phyloP scores from a whole-genome alignment of 768 basidiomycete species.

The Termitomyces eurrhizus region DNA sequence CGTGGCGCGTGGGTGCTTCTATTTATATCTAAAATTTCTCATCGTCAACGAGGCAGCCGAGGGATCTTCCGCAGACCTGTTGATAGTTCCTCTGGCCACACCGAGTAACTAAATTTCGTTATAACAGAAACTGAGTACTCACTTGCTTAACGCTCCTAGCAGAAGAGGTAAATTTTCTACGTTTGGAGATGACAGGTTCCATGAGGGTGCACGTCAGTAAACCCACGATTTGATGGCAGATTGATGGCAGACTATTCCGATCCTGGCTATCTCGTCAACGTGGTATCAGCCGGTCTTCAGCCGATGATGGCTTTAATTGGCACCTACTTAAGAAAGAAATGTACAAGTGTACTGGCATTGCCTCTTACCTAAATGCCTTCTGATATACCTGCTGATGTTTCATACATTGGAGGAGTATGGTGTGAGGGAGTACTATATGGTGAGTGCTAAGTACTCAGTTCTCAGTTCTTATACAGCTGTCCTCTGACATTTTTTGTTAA shows the following conservation, averaged over 20 bases:
- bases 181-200: neutral
- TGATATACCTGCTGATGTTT: slow-evolving; percentile 26
- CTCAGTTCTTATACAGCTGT: neutral
- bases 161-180: neutral
- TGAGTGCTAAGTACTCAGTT: slow-evolving; percentile 1
- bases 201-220: neutral
- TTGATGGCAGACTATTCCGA: neutral
- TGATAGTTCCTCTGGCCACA: neutral
- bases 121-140: neutral
- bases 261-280: neutral
- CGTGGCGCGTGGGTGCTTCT: neutral
- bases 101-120: neutral
- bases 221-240: neutral
- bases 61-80: neutral
- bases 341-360: neutral
- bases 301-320: neutral
- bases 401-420: slow-evolving; percentile 28
- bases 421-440: slow-evolving; percentile 26
- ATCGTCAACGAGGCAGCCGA: neutral
- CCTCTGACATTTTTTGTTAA: neutral
- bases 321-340: neutral
- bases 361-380: slow-evolving; percentile 17
- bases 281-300: neutral
- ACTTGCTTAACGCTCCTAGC: neutral
- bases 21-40: neutral